Base-by-base conservation (phyloP, 2,329 filamentous ascomycete genomes). In the Phialophora tarda region DNA sequence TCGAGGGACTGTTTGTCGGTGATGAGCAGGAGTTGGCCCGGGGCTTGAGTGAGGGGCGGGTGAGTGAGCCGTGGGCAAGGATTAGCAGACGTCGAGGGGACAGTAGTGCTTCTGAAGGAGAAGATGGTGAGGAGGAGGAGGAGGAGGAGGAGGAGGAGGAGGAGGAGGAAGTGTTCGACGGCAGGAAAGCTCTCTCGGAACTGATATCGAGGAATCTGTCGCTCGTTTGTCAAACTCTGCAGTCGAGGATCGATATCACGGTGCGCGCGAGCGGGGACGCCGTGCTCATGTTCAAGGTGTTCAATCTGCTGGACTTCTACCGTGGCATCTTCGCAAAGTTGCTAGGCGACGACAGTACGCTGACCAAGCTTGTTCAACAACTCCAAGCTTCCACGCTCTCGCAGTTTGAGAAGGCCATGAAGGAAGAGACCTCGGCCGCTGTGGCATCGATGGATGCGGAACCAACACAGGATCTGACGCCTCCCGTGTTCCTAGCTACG, bases 261-360 rank as follows among this genome's bases (percentile, higher is more conserved):
- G 90, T 98, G 17, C 93, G 96, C 73, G 91, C 91, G 67, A 94
- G 97, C 76, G 93, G 97, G 72, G 93, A 98, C 66, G 90, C 90
- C 0, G 91, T 96, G 23, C 82, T 93, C 57, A 89, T 92, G 38
- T 99, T 97, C 81, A 95, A 93, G 76, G 88, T 98, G 48, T 89
- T 92, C 11, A 97, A 96, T 73, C 82, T 99, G 1, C 84, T 98
- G 50, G 88, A 87, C 48, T 99, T 99, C 79, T 99, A 99, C 79
- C 88, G 87, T 32, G 84, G 87, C 68, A 97, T 93, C 0, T 97
- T 98, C 76, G 81, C 87, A 17, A 94, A 90, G 72, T 83, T 98
- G 0, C 82, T 98, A 0, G 90, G 91, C 23, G 30, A 47, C 17
- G 50, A 66, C n/a, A 68, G 63, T 6, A 41, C 62, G 12, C 60